Conservation (phyloP, 352 stramenopile species). For the Phytophthora fragariae region DNA sequence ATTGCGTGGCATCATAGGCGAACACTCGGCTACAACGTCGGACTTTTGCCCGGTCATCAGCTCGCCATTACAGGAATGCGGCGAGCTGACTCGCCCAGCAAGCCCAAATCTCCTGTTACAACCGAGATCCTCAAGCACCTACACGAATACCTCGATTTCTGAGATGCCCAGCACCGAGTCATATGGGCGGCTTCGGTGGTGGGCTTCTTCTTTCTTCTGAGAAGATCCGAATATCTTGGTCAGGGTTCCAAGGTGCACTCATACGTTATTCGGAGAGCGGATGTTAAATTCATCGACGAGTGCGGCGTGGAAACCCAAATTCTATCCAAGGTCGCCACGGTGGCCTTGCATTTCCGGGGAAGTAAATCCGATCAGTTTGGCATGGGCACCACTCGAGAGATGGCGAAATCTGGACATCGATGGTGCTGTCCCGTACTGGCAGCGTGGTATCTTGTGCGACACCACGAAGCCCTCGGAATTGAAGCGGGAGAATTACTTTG, state of each 20-base stretch:
- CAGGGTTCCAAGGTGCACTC: neutral
- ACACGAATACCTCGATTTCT: neutral
- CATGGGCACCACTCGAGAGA: neutral
- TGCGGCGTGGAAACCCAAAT: neutral
- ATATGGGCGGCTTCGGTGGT: neutral
- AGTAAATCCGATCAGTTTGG: conserved; percentile 11
- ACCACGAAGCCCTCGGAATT: no score
- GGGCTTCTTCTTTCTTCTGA: conserved; percentile 2
- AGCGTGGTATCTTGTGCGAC: no score
- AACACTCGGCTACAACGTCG: neutral
- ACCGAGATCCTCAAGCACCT: neutral
- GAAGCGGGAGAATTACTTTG: no score
- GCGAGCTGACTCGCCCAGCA: neutral
- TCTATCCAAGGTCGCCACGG: neutral
- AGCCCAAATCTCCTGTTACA: neutral
- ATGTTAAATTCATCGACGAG: neutral
- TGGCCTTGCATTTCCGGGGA: conserved; percentile 6
- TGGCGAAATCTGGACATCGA: neutral
- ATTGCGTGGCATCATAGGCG: neutral
- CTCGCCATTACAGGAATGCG: neutral
- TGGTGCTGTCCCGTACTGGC: neutral
- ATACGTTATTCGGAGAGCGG: conserved; percentile 1
- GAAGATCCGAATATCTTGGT: neutral
- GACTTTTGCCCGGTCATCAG: neutral
- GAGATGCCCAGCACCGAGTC: neutral